Evolutionary conservation across 2,329 filamentous ascomycete species (phyloP), one percentile per base, ranked within the genome.

Genomic region (Penicillium sp.): DNA sequence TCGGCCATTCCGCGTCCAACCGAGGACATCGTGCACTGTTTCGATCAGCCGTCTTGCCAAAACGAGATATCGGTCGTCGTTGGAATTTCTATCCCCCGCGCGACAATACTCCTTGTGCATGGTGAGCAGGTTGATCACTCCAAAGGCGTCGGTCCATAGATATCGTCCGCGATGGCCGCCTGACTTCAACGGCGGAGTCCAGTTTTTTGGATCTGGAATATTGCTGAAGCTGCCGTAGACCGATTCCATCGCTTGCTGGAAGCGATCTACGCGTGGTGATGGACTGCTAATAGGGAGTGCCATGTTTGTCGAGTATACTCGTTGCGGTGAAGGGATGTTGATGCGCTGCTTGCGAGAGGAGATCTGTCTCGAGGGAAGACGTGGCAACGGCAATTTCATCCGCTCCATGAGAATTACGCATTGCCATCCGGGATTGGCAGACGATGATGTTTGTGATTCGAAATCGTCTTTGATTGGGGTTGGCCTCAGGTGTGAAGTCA

Each of bases 131-230:
- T 79, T 77, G 41, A 79, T 48, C 6, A 80, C 71, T 3, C 75
- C 76, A 49, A 79, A 79, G 1, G 75, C 74, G 46, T 79, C 76
- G 1, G 74, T 78, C 76, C 75, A 79, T 14, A 79, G 66, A 50
- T 79, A 79, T 11, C 76, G 69, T 13, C 76, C 76, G n/a, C 63
- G 65, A 47, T 77, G 73, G 8, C 75, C 75, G 5, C 72, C 74
- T 0, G 73, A 69, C 17, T 65, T 67, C 1, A 66, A 66, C 0
- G 74, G 74, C 1, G 72, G 72, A 1, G 40, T 64, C 75, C 75
- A 79, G 4, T 46, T 37, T 5, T 46, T 35, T 1, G 62, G 58
- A 25, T 60, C 51, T 7, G 41, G 26, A 32, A 67, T 55, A 8
- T 42, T 39, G 35, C 48, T 47, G 39, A 68, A 58, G 14, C 49